Evolutionary conservation across 257 asterid genomes (phyloP), one percentile per base, ranked within the genome.

Genomic region (Solanum pimpinellifolium): DNA sequence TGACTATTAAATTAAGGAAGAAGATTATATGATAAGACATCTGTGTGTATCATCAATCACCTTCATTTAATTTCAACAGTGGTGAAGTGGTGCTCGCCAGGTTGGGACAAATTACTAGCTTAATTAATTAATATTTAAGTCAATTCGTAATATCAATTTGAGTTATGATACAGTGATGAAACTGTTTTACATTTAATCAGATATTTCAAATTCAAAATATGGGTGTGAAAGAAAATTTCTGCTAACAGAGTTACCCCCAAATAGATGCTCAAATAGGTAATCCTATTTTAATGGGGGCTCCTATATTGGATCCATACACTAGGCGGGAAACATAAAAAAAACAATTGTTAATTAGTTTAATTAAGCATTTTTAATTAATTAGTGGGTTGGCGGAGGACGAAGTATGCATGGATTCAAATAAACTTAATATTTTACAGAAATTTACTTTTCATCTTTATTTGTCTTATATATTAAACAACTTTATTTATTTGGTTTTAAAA

Each of bases 121-220:
- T 42, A 76, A 76, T 76, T 42, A 9, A 5, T 76, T 42, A n/a
- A 42, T 25, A 25, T 77, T 15, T 25, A 35, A 25, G 15, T 78
- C 1, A 49, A 49, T 39, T 0, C 2, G 0, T 49, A 41, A 41
- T 41, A 41, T 2, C 42, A 39, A 39, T 9, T 0, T 39, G 42
- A 41, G 44, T 41, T 41, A 2, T 41, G 44, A 2, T 41, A 9
- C 0, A 41, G 11, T 41, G 10, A 9, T 1, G 11, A 8, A 3
- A 8, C 10, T 6, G 23, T 1, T 52, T 52, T 52, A 52, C 9
- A 6, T 2, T 52, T 16, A 52, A 52, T 16, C 1, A 52, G 23
- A 16, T 3, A 10, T 16, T 16, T 52, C 1, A 3, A 0, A 16
- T 52, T 52, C 1, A 23, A 16, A 0, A 21, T 49, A 0, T 52